A percentile compares a stretch with the other conserved stretches of the same genome.
phyloP scores from a whole-genome alignment of 805 yeast species.

The Saturnispora kantuleensis region DNA sequence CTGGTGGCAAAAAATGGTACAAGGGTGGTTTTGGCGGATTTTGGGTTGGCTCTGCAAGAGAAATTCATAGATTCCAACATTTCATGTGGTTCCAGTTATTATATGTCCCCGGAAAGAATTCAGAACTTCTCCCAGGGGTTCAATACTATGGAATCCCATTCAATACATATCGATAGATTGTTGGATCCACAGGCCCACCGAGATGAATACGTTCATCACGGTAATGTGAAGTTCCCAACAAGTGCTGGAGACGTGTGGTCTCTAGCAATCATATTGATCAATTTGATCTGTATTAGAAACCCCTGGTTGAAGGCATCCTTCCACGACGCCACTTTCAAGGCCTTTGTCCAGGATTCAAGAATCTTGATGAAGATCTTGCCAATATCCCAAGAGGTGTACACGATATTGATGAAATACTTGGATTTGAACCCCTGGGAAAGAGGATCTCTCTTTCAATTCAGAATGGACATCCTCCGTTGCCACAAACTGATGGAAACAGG shows the following conservation, averaged over 20 bases:
- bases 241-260: constrained; percentile 83
- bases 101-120: constrained; percentile 84
- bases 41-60: constrained; percentile 73
- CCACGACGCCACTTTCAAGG: constrained; percentile 55
- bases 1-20: constrained; percentile 51
- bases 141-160: constrained; percentile 24
- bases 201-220: constrained; percentile 13
- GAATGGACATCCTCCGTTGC: constrained; percentile 29
- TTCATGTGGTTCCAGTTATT: constrained; percentile 80
- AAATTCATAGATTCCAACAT: constrained; percentile 51
- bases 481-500: constrained; percentile 24
- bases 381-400: constrained; percentile 51
- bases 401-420: constrained; percentile 37
- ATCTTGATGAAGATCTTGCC: constrained; percentile 64
- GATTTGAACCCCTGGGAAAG: constrained; percentile 40
- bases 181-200: constrained; percentile 17
- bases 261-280: constrained; percentile 68
- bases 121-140: constrained; percentile 32
- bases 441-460: constrained; percentile 31
- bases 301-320: constrained; percentile 83
- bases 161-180: constrained; percentile 23
- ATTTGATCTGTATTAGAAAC: constrained; percentile 72
- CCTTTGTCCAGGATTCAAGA: constrained; percentile 44
- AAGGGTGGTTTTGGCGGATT: constrained; percentile 65
- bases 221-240: constrained; percentile 44